phyloP scores from a whole-genome alignment of 78 protist genomes.

The Cavenderia fasciculata region DNA sequence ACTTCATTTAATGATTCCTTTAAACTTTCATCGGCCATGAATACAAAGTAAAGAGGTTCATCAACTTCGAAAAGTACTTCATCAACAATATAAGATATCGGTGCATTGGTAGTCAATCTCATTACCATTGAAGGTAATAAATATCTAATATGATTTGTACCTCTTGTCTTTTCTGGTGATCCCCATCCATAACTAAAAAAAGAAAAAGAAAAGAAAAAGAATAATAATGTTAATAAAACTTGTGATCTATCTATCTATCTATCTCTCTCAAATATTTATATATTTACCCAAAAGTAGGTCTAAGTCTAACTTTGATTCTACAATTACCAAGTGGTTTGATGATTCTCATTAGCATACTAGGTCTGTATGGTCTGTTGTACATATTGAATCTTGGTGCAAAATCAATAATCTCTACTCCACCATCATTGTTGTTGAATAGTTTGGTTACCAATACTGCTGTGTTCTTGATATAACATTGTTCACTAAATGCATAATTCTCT shows the following conservation, averaged over 20 bases:
- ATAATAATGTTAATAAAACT: neutral
- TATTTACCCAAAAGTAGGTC: conserved; percentile 81
- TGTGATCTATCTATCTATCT: neutral
- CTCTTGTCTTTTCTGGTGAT: conserved; percentile 79
- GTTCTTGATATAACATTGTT: conserved; percentile 75
- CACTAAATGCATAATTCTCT: conserved; percentile 68
- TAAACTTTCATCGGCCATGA: conserved; percentile 80
- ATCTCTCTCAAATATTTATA: neutral
- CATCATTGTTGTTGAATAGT: conserved; percentile 49
- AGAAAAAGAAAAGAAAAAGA: neutral
- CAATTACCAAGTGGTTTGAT: conserved; percentile 72
- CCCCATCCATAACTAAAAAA: conserved; percentile 77
- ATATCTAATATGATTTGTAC: conserved; percentile 82
- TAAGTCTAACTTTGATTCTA: conserved; percentile 71
- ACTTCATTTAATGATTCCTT: conserved; percentile 54
- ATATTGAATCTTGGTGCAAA: conserved; percentile 81
- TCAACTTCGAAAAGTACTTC: conserved; percentile 80
- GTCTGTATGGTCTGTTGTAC: conserved; percentile 72
- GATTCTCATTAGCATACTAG: conserved; percentile 65
- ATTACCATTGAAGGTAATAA: conserved; percentile 66
- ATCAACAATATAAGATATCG: conserved; percentile 82
- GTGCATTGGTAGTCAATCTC: conserved; percentile 84
- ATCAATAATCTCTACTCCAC: conserved; percentile 73
- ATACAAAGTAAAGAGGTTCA: conserved; percentile 67
- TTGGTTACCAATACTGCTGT: conserved; percentile 73